Conservation (phyloP, 768 basidiomycete genomes). For the Suillus weaverae region DNA sequence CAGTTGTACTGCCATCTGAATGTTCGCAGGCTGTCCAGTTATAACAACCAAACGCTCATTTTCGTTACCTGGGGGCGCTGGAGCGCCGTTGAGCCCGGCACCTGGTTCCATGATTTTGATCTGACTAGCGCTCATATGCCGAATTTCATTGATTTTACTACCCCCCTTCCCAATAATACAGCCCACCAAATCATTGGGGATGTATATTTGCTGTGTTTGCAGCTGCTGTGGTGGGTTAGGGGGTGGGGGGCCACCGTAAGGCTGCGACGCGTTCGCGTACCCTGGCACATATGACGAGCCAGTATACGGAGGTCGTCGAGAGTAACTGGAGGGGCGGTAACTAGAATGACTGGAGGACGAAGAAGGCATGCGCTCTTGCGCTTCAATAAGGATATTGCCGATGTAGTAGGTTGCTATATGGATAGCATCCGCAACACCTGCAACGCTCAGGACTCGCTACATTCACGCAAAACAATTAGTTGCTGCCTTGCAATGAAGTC, state of each 20-base stretch:
- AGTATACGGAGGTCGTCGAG: constrained; percentile 46
- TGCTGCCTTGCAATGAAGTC: constrained; percentile 6
- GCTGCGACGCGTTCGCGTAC: constrained; percentile 45
- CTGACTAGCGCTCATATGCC: constrained; percentile 91
- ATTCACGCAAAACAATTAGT: constrained; percentile 18
- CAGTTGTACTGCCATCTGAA: constrained; percentile 94
- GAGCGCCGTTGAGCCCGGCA: constrained; percentile 70
- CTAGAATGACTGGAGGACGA: constrained; percentile 52
- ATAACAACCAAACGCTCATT: constrained; percentile 94
- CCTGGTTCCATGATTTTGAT: constrained; percentile 99
- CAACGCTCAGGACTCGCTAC: constrained; percentile 95
- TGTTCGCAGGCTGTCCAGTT: constrained; percentile 91
- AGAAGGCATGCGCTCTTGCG: constrained; percentile 81
- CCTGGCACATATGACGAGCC: constrained; percentile 76
- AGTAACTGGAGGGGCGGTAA: constrained; percentile 66
- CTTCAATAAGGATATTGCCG: constrained; percentile 94
- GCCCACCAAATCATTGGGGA: constrained; percentile 96
- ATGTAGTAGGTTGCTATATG: constrained; percentile 99
- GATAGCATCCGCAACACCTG: constrained; percentile 97
- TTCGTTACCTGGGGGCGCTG: constrained; percentile 71
- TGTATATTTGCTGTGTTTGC: constrained; percentile 97
- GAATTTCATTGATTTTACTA: constrained; percentile 97
- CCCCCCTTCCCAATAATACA: constrained; percentile 99
- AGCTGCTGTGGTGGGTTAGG: constrained; percentile 70
- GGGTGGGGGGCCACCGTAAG: constrained; percentile 44